phyloP scores from a whole-genome alignment of 495 filamentous ascomycete species.

The Penicillium robsamsonii region DNA sequence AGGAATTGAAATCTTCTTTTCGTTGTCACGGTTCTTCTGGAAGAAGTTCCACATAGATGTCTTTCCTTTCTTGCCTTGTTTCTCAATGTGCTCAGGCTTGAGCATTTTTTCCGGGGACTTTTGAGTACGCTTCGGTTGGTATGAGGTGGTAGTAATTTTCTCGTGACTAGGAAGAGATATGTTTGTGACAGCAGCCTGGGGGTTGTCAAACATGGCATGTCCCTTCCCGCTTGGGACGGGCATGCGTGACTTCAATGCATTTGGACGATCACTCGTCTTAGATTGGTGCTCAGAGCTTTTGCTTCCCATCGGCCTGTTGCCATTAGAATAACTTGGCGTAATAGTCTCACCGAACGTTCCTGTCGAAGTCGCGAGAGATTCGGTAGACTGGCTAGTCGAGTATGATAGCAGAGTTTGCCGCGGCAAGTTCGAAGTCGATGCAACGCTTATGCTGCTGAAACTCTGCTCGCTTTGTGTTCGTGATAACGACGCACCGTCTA shows the following conservation, averaged over 20 bases:
- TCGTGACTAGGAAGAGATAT: conserved; percentile 32
- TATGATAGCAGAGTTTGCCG: conserved; percentile 20
- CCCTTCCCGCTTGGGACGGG: conserved; percentile 22
- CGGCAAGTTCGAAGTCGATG: conserved; percentile 37
- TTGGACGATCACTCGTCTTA: neutral
- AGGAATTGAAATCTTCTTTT: conserved; percentile 17
- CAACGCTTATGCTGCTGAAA: conserved; percentile 49
- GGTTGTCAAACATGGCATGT: conserved; percentile 23
- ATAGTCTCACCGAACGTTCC: conserved; percentile 19
- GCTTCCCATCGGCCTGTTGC: conserved; percentile 5
- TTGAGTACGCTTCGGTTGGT: conserved; percentile 14
- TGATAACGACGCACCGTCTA: conserved; percentile 48
- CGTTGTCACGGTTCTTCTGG: conserved; percentile 49
- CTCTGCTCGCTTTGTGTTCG: conserved; percentile 66
- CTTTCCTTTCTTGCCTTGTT: conserved; percentile 31
- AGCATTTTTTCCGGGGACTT: conserved; percentile 12
- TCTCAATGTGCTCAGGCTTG: conserved; percentile 3
- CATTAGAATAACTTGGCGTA: conserved; percentile 12
- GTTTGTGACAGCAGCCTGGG: conserved; percentile 23
- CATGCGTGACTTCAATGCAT: conserved; percentile 21
- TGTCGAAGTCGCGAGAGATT: conserved; percentile 34
- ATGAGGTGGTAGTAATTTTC: conserved; percentile 20
- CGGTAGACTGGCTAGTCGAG: conserved; percentile 33
- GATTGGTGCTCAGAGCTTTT: conserved; percentile 10
- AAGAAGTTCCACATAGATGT: conserved; percentile 73